Evolutionary conservation across 176 grass and related monocot species (phyloP), one percentile per base, ranked within the genome.

Genomic region (Typha latifolia): DNA sequence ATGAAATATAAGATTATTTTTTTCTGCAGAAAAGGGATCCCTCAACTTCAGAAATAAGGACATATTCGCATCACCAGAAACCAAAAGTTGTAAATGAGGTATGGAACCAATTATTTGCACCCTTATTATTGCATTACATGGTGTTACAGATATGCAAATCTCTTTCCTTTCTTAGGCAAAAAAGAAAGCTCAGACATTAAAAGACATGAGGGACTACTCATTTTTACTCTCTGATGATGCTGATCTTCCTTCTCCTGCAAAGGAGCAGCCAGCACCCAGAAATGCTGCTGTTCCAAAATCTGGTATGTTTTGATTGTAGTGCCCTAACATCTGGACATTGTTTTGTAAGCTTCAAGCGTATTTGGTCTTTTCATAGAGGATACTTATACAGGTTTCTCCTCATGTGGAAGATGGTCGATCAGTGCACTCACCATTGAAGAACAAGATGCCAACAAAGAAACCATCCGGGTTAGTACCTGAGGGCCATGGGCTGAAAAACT

Each of bases 141-240:
- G 5, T 59, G 53, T 59, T n/a, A 9, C 8, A 19, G 7, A 21
- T 59, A 21, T 59, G 20, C 12, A 77, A 64, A 72, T 26, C 67
- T 67, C 61, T 16, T 74, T 4, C 29, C 34, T 31, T 74, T 32
- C 76, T 43, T 43, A 96, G 87, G 72, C 69, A 12, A 96, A 91
- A 62, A 84, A 49, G 74, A 96, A 96, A 72, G 80, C 47, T 23
- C 84, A 92, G 23, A 77, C 85, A 10, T 80, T 96, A 21, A 78
- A 87, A 27, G 75, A 84, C 66, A 91, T 81, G 32, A 62, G 85
- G 26, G 88, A 97, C 63, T 97, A 86, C 81, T 97, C 85, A 14
- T 86, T 78, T 81, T 62, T 86, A 4, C 80, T 97, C 47, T 86
- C 82, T 3, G 88, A 89, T 64, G 93, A 96, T 78, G 62, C 69